Conservation (phyloP, 1,139 yeast genomes). For the Geotrichum bryndzae region DNA sequence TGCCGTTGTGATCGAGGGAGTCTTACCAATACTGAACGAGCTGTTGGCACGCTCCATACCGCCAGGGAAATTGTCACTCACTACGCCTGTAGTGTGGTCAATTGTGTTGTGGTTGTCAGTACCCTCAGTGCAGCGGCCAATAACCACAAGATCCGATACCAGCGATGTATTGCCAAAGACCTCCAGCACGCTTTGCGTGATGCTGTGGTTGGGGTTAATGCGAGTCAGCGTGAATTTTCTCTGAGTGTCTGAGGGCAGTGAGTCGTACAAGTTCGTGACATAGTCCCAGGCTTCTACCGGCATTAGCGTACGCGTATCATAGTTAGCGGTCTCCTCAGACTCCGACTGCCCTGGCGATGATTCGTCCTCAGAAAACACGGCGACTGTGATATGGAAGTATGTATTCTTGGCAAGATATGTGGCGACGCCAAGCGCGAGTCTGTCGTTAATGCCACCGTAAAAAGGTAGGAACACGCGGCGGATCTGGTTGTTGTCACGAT, state of each 20-base stretch:
- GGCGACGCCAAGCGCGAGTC: conserved; percentile 16
- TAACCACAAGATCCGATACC: conserved; percentile 13
- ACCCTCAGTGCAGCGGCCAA: conserved; percentile 11
- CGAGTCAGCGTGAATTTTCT: conserved; percentile 4
- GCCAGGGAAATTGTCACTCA: background rate
- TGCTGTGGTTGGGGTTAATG: conserved; percentile 3
- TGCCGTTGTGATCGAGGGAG: background rate
- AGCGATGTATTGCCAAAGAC: conserved; percentile 2
- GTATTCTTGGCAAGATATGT: conserved; percentile 15
- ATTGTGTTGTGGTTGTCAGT: conserved; percentile 4
- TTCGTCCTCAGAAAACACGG: conserved; percentile 1
- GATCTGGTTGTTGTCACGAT: background rate
- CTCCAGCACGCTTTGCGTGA: background rate
- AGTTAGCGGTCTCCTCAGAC: background rate
- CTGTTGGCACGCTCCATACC: background rate
- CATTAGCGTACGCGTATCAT: background rate
- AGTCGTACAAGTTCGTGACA: conserved; percentile 3
- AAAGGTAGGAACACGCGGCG: conserved; percentile 15
- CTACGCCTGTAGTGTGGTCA: background rate
- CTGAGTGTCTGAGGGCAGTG: conserved; percentile 2
- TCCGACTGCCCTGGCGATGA: background rate
- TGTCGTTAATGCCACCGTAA: conserved; percentile 15
- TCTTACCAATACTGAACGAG: background rate
- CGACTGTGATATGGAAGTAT: conserved; percentile 12
- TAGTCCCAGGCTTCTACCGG: conserved; percentile 12